A percentile compares a stretch with the other conserved stretches of the same genome.
phyloP scores from a whole-genome alignment of 331 rosid genomes.

The Rhamnella rubrinervis region DNA sequence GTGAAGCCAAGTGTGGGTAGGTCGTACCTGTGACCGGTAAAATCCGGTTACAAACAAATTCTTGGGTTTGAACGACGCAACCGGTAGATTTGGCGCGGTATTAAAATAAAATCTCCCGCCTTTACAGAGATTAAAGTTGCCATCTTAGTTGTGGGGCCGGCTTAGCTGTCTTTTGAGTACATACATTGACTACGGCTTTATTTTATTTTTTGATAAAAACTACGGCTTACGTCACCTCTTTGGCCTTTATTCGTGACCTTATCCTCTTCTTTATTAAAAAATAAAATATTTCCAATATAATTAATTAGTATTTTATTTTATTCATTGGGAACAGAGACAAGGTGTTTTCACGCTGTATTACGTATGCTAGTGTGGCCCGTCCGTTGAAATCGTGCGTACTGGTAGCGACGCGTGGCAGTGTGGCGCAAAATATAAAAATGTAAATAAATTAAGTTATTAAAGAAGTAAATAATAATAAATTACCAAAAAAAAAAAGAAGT shows the following conservation, averaged over 20 bases:
- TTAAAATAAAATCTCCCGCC: constrained; percentile 16
- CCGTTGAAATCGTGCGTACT: no score
- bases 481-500: no score
- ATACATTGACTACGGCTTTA: constrained; percentile 20
- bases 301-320: background rate
- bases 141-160: constrained; percentile 24
- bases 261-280: background rate
- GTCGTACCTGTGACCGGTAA: constrained; percentile 29
- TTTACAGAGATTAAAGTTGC: background rate
- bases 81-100: constrained; percentile 1
- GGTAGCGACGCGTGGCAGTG: no score
- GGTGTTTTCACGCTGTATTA: no score
- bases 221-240: constrained; percentile 30
- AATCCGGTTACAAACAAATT: constrained; percentile 9
- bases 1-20: background rate
- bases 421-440: no score
- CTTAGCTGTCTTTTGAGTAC: constrained; percentile 46
- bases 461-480: no score
- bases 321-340: no score
- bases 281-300: background rate
- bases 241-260: constrained; percentile 22
- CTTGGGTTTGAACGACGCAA: constrained; percentile 3
- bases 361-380: no score
- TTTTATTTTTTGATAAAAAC: no score
- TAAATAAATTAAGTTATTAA: no score